Evolutionary conservation across 2,329 filamentous ascomycete species (phyloP).

Genomic region (Phialophora macrospora): DNA sequence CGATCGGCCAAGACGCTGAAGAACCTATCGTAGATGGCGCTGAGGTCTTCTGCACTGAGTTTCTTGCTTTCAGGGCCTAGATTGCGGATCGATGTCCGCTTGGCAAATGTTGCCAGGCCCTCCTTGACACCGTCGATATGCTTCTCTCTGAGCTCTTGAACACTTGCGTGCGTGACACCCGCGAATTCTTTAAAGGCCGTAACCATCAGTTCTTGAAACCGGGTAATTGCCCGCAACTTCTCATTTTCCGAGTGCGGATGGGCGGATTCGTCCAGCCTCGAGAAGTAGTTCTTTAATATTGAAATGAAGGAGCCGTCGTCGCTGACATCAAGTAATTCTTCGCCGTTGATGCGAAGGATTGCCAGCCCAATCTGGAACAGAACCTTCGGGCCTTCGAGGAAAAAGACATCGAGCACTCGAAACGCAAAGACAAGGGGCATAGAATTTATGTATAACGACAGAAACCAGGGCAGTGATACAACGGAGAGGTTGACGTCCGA

Average conservation of each 20-base stretch:
- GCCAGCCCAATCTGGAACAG: constrained; percentile 95
- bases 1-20: constrained; percentile 90
- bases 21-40: constrained; percentile 90
- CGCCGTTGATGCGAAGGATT: constrained; percentile 96
- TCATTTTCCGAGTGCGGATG: constrained; percentile 95
- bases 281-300: constrained; percentile 92
- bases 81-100: constrained; percentile 93
- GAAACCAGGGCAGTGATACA: constrained; percentile 95
- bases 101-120: constrained; percentile 96
- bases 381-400: constrained; percentile 95
- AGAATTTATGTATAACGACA: constrained; percentile 98
- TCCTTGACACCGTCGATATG: constrained; percentile 94
- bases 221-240: constrained; percentile 89
- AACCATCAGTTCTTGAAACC: constrained; percentile 98
- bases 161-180: constrained; percentile 89
- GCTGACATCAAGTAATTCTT: constrained; percentile 87
- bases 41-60: constrained; percentile 81
- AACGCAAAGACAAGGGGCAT: constrained; percentile 99
- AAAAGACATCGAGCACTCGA: constrained; percentile 95
- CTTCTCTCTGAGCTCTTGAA: constrained; percentile 84
- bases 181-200: constrained; percentile 99
- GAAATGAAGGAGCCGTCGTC: constrained; percentile 98
- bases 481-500: constrained; percentile 97
- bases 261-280: constrained; percentile 89
- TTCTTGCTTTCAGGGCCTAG: constrained; percentile 95